These are phyloP conservation scores for Lachnellula occidentalis DNA, from an alignment of 2,329 filamentous ascomycete genomes.

Conservation along the genomic window DNA sequence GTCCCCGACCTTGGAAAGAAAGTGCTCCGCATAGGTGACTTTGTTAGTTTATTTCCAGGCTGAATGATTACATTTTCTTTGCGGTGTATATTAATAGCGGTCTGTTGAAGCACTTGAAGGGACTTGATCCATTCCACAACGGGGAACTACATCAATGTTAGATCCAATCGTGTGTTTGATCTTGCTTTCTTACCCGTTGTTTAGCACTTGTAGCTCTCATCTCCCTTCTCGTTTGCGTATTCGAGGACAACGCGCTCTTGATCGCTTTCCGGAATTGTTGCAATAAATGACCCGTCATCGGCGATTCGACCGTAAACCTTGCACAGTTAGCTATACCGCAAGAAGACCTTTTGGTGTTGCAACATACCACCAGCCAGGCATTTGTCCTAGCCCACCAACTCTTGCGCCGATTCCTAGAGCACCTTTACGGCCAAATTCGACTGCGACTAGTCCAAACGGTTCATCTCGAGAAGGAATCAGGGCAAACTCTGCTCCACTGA, in stretches of 20 bases:
- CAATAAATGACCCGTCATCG: conserved; percentile 55
- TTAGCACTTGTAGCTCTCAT: conserved; percentile 62
- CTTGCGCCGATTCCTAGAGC: conserved; percentile 61
- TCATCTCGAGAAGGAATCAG: conserved; percentile 65
- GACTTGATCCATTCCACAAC: conserved; percentile 63
- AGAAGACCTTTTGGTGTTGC: too few species aligned
- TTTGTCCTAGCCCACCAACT: conserved; percentile 63
- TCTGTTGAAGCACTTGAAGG: conserved; percentile 55
- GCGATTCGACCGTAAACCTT: conserved; percentile 66
- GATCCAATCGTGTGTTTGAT: too few species aligned
- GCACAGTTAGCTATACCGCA: conserved; percentile 39
- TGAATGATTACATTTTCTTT: not conserved
- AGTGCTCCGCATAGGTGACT: too few species aligned
- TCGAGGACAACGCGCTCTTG: conserved; percentile 53
- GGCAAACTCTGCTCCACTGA: conserved; percentile 62
- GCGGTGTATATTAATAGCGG: conserved; percentile 47
- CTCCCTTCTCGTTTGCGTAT: conserved; percentile 47
- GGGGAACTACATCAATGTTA: conserved; percentile 40
- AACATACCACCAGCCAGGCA: conserved; percentile 39
- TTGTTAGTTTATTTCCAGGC: too few species aligned
- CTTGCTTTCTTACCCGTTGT: conserved; percentile 38
- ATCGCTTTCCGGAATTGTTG: conserved; percentile 62
- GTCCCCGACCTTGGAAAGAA: too few species aligned
- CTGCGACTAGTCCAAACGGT: conserved; percentile 63
- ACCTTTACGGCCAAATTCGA: conserved; percentile 64